Base-by-base conservation (phyloP, 1,284 basidiomycete genomes). In the Cystobasidium slooffiae region DNA sequence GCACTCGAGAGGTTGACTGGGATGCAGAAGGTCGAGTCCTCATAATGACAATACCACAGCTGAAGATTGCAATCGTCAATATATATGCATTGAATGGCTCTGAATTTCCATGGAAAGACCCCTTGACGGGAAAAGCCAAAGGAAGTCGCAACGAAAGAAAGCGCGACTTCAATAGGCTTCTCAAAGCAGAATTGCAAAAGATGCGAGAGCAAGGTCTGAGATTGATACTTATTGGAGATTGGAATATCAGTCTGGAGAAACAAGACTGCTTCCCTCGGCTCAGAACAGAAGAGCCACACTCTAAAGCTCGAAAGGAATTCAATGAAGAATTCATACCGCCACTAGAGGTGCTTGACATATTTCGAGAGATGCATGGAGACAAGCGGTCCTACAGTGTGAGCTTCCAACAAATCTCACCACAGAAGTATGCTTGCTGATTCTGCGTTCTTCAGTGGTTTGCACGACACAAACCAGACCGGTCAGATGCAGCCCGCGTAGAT, bases 111-210 rank as follows among this genome's bases (percentile, higher is more conserved):
- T 76, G 68, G 68, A 66, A 63, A 24, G 64, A 76, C 52, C 72
- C 73, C 1, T 31, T 63, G n/a, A 46, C 64, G 14, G 68, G 66
- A n/a, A 16, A 59, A 37, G 58, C 31, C 14, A 56, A 59, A 58
- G 75, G 75, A 16, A 76, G 73, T 2, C 73, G 77, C 12, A 77
- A 73, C 52, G 68, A 77, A 43, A 66, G 77, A 3, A 77, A 77
- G 43, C 67, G 77, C 20, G 75, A 68, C n/a, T 77, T 77, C 62
- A 77, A 77, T 41, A 59, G 65, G 39, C 74, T 77, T 16, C 43
- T 77, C 3, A 56, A 59, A 56, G 52, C 63, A 9, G 76, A 77
- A 46, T 52, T 68, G 1, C 24, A 53, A 12, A 56, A 70, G 6
- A 31, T 75, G 65, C 53, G 70, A 31, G 44, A 66, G 41, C 47